phyloP scores from a whole-genome alignment of 2,329 filamentous ascomycete species.

The Colletotrichum sp. region DNA sequence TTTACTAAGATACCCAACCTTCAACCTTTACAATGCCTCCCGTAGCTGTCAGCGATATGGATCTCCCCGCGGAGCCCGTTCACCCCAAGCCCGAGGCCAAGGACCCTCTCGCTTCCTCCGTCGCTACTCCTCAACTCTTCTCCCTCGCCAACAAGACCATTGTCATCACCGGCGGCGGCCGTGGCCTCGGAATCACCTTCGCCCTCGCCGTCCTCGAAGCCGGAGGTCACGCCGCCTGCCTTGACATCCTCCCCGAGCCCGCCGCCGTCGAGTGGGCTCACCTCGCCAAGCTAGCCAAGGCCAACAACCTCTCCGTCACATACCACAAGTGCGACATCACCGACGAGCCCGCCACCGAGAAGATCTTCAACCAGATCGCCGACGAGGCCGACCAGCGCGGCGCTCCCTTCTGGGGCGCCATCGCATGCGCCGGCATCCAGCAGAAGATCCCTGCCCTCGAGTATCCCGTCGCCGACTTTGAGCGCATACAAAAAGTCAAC shows the following conservation, averaged over 20 bases:
- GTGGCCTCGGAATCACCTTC: slow-evolving; percentile 55
- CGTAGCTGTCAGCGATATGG: slow-evolving; percentile 32
- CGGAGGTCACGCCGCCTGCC: slow-evolving; percentile 52
- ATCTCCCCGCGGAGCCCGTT: slow-evolving; percentile 29
- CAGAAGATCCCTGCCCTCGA: slow-evolving; percentile 51
- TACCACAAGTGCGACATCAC: slow-evolving; percentile 54
- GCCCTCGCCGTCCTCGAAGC: slow-evolving; percentile 54
- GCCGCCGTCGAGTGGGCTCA: slow-evolving; percentile 43
- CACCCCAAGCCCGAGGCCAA: slow-evolving; percentile 30
- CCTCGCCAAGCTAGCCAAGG: slow-evolving; percentile 44
- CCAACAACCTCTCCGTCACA: slow-evolving; percentile 36
- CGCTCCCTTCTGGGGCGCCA: slow-evolving; percentile 39
- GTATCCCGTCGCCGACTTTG: slow-evolving; percentile 62
- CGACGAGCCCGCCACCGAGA: slow-evolving; percentile 42
- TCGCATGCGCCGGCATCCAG: slow-evolving; percentile 56
- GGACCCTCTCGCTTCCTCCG: slow-evolving; percentile 33
- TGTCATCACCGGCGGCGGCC: slow-evolving; percentile 55
- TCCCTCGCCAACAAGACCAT: slow-evolving; percentile 49
- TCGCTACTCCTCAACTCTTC: slow-evolving; percentile 40
- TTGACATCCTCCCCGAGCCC: slow-evolving; percentile 47
- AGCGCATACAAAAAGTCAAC: slow-evolving; percentile 73
- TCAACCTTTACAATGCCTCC: slow-evolving; percentile 18
- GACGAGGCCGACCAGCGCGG: slow-evolving; percentile 33
- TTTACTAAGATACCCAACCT: neutral
- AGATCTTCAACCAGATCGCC: slow-evolving; percentile 39